Conservation (phyloP, 305 asterid species). For the Fraxinus paxiana region DNA sequence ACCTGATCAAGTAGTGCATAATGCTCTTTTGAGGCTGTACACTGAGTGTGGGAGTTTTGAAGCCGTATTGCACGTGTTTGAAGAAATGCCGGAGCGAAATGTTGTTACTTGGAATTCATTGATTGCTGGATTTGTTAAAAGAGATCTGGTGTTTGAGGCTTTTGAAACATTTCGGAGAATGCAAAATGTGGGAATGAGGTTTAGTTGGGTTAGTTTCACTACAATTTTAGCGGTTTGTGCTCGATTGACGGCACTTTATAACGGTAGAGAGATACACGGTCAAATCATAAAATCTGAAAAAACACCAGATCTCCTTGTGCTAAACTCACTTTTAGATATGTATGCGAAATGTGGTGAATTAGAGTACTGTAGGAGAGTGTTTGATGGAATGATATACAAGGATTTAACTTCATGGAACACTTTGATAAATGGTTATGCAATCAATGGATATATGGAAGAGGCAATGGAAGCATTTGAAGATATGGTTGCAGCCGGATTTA, state of each 20-base stretch:
- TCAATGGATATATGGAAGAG: slow-evolving; percentile 36
- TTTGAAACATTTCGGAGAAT: slow-evolving; percentile 39
- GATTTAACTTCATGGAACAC: slow-evolving; percentile 48
- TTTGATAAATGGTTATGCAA: slow-evolving; percentile 43
- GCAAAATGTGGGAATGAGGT: slow-evolving; percentile 39
- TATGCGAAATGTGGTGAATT: slow-evolving; percentile 46
- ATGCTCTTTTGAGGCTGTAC: slow-evolving; percentile 44
- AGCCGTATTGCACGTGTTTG: slow-evolving; percentile 39
- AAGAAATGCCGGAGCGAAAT: slow-evolving; percentile 52
- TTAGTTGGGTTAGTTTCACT: slow-evolving; percentile 46
- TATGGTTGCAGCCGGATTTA: slow-evolving; percentile 33
- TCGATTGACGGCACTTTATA: slow-evolving; percentile 31
- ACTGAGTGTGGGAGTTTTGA: slow-evolving; percentile 36
- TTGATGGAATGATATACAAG: slow-evolving; percentile 32
- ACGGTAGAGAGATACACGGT: slow-evolving; percentile 46
- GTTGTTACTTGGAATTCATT: slow-evolving; percentile 47
- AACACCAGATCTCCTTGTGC: slow-evolving; percentile 33
- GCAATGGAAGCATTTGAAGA: slow-evolving; percentile 30
- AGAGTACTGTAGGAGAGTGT: slow-evolving; percentile 37
- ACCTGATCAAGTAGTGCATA: slow-evolving; percentile 50
- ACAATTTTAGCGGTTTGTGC: slow-evolving; percentile 34
- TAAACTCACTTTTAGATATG: slow-evolving; percentile 47
- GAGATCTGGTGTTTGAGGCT: slow-evolving; percentile 37
- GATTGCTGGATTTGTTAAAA: slow-evolving; percentile 34
- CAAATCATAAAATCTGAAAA: slow-evolving; percentile 35